Base-by-base conservation (phyloP, 108 stramenopile species). In the Nitzschia sp. region DNA sequence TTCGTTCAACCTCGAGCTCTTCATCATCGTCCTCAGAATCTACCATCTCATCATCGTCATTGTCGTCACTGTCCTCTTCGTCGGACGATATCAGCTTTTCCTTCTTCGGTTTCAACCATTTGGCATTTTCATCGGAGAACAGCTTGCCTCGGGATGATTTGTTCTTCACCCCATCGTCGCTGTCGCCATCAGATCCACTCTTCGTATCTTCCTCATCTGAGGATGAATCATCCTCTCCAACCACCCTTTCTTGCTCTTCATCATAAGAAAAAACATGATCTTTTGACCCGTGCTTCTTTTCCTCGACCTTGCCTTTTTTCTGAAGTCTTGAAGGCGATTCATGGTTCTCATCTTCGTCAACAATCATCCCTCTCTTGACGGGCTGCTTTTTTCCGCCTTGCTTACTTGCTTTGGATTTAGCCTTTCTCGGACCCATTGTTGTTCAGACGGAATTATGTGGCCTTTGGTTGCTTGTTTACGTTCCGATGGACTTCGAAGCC, bases 101-200 rank as follows among this genome's bases (percentile, higher is more conserved):
- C 19, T 80, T 83, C 63, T 86, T 90, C 2, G 88, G 87, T 72
- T 89, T 91, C 28, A 94, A 62, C 93, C 93, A 94, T 16, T 68
- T 63, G 3, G 88, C 80, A 75, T 94, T 94, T 66, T 94, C 82
- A 76, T 88, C 87, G 0, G 87, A 73, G 60, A 88, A 88, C 8
- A 48, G 2, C 53, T 75, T 76, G 45, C 38, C 46, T 55, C 61
- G 59, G 15, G 44, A 9, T 26, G 47, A 3, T 53, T 47, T 58
- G 38, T 63, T 6, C 25, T 66, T 15, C 11, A 30, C 29, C 26
- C 48, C 68, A n/a, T 76, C 75, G 23, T 70, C 69, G 33, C 54
- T 38, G 5, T 33, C 53, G 55, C 45, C 58, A 26, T 23, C 21
- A 48, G 55, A 63, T 9, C 34, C 68, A 0, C 27, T 31, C 36